Conservation (phyloP, 2,329 filamentous ascomycete genomes). For the Stagonosporopsis tanaceti region DNA sequence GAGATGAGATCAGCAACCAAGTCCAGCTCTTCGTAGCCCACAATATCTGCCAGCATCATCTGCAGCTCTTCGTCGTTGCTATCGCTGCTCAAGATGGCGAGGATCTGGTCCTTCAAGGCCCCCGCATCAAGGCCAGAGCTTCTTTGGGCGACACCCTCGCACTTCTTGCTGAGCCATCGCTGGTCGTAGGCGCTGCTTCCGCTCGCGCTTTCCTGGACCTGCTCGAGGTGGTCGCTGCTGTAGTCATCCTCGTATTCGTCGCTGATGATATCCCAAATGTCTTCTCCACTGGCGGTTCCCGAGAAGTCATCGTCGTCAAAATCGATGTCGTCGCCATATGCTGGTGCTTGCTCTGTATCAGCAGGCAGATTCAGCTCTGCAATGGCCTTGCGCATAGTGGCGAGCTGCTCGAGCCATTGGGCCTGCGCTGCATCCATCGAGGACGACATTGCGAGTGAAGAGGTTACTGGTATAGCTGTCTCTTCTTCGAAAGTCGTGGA, state of each 20-base stretch:
- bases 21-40: slow-evolving; percentile 93
- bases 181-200: slow-evolving; percentile 59
- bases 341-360: slow-evolving; percentile 55
- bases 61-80: slow-evolving; percentile 83
- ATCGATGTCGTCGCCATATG: slow-evolving; percentile 66
- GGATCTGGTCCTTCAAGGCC: slow-evolving; percentile 79
- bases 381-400: slow-evolving; percentile 85
- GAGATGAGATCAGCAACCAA: slow-evolving; percentile 90
- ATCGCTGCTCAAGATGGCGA: slow-evolving; percentile 74
- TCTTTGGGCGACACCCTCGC: slow-evolving; percentile 68
- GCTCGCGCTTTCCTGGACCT: slow-evolving; percentile 51
- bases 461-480: background rate
- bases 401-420: slow-evolving; percentile 86
- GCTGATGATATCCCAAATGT: slow-evolving; percentile 93
- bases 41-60: slow-evolving; percentile 83
- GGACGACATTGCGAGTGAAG: slow-evolving; percentile 45
- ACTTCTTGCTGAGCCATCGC: slow-evolving; percentile 76
- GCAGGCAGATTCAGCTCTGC: slow-evolving; percentile 70
- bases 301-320: slow-evolving; percentile 72
- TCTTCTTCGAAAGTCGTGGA: background rate
- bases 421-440: slow-evolving; percentile 57
- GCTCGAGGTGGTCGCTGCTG: slow-evolving; percentile 71
- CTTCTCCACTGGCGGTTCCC: slow-evolving; percentile 71
- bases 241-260: slow-evolving; percentile 72
- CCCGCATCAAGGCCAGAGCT: slow-evolving; percentile 72